Evolutionary conservation across 345 rosid species (phyloP).

Genomic region (Microcos paniculata): DNA sequence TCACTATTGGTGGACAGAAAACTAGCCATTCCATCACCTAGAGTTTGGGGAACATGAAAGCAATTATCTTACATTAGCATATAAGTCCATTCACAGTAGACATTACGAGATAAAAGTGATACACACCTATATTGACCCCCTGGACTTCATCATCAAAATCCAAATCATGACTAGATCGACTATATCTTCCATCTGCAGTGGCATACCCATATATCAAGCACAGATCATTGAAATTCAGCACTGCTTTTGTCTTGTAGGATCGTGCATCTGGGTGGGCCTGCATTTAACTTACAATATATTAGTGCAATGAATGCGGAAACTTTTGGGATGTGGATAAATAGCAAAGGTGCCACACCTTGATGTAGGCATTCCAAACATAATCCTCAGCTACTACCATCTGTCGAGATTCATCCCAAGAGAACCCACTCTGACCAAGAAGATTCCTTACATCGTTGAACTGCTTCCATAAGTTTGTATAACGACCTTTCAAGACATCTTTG

Average conservation of each 20-base stretch:
- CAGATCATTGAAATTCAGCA: constrained; percentile 65
- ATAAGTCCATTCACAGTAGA: not conserved
- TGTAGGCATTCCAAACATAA: constrained; percentile 53
- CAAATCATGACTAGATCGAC: constrained; percentile 80
- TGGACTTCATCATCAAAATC: constrained; percentile 69
- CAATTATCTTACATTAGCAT: not conserved
- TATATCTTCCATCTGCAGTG: constrained; percentile 88
- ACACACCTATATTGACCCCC: constrained; percentile 52
- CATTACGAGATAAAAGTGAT: not conserved
- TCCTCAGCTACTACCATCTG: constrained; percentile 78
- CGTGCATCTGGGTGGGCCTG: constrained; percentile 79
- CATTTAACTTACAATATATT: constrained; percentile 22
- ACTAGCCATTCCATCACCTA: constrained; percentile 51
- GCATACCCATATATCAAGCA: constrained; percentile 75
- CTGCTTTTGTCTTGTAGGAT: constrained; percentile 66
- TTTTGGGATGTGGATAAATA: not conserved
- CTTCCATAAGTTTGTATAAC: constrained; percentile 77
- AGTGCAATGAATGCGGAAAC: not conserved
- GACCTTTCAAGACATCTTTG: constrained; percentile 72
- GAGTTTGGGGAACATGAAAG: constrained; percentile 18
- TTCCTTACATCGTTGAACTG: constrained; percentile 72
- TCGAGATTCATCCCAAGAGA: constrained; percentile 75
- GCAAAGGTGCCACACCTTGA: constrained; percentile 47
- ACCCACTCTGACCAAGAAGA: constrained; percentile 67
- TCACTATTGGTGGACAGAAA: constrained; percentile 35